These are phyloP conservation scores for Boletellus deceptivus DNA, from an alignment of 1,284 basidiomycete genomes.

Conservation along the genomic window DNA sequence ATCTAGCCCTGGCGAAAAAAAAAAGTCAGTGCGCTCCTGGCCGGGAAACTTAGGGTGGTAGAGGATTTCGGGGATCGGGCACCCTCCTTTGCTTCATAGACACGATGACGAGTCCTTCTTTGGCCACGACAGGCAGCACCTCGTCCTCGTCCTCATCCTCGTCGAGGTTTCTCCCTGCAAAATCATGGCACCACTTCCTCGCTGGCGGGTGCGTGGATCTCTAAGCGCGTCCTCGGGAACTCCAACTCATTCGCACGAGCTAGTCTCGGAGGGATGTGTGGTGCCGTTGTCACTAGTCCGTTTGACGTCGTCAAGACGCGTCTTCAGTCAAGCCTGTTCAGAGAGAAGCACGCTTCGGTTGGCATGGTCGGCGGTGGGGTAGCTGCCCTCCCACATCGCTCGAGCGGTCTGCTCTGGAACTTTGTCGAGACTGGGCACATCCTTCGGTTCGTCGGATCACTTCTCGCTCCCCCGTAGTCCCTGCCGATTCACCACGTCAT, in stretches of 20 bases:
- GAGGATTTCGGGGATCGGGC: not conserved
- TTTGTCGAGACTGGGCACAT: conserved; percentile 95
- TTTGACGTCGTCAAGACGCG: conserved; percentile 99
- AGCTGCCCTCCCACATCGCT: conserved; percentile 42
- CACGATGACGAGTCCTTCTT: conserved; percentile 17
- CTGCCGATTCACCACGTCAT: not conserved
- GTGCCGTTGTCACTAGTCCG: conserved; percentile 93
- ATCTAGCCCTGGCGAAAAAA: conserved; percentile 1
- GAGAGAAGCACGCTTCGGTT: conserved; percentile 51
- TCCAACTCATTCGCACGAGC: conserved; percentile 1
- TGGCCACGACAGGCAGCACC: conserved; percentile 3
- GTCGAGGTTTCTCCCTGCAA: conserved; percentile 56
- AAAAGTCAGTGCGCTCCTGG: not conserved
- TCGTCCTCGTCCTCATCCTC: conserved; percentile 19
- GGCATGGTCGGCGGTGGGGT: conserved; percentile 44
- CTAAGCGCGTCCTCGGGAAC: not conserved
- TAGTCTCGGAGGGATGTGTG: conserved; percentile 96
- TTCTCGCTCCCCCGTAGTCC: too few relatives aligned
- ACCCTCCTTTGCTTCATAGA: conserved; percentile 1
- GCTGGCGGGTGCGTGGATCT: conserved; percentile 75
- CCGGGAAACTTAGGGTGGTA: not conserved
- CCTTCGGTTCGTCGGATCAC: conserved; percentile 58
- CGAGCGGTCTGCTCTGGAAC: conserved; percentile 73
- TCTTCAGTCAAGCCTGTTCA: conserved; percentile 89
- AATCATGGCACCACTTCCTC: conserved; percentile 82